Percentiles rank a stretch among this genome's conserved stretches.
These are phyloP conservation scores for Pythium aristosporum DNA, from an alignment of 352 stramenopile genomes.

Conservation along the genomic window DNA sequence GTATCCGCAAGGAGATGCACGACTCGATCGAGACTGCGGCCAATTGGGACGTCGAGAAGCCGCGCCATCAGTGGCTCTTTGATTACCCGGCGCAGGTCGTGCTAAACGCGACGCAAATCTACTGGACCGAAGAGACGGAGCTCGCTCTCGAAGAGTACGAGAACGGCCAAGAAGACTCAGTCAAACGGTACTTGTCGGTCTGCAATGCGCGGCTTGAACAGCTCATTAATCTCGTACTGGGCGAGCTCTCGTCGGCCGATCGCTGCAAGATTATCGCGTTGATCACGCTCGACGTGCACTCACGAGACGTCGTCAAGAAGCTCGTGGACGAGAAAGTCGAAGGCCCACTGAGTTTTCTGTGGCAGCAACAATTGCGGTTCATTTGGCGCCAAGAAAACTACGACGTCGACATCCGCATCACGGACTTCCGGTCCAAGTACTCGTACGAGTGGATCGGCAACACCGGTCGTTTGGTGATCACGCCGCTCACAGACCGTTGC, in stretches of 20 bases:
- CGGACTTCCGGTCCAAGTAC: slow-evolving; percentile 94
- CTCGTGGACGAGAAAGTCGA: slow-evolving; percentile 89
- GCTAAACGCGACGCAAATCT: slow-evolving; percentile 88
- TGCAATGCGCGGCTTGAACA: slow-evolving; percentile 88
- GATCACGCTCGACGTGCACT: slow-evolving; percentile 97
- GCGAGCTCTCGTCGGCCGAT: slow-evolving; percentile 86
- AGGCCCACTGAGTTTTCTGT: slow-evolving; percentile 83
- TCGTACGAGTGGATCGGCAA: slow-evolving; percentile 90
- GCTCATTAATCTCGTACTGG: slow-evolving; percentile 91
- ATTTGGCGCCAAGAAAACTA: slow-evolving; percentile 92
- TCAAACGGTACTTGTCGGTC: slow-evolving; percentile 78
- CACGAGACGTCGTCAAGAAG: slow-evolving; percentile 91
- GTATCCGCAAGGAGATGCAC: slow-evolving; percentile 86
- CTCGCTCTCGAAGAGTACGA: slow-evolving; percentile 87
- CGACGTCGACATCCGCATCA: slow-evolving; percentile 96
- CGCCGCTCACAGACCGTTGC: slow-evolving; percentile 94
- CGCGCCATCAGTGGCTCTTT: slow-evolving; percentile 97
- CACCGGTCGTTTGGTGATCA: slow-evolving; percentile 93
- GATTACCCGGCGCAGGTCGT: slow-evolving; percentile 93
- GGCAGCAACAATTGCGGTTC: slow-evolving; percentile 87
- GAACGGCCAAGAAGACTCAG: slow-evolving; percentile 85
- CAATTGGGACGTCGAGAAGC: slow-evolving; percentile 95
- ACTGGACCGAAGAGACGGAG: slow-evolving; percentile 97
- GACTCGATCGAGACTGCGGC: slow-evolving; percentile 83
- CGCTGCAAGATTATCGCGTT: slow-evolving; percentile 94